phyloP scores from a whole-genome alignment of 805 yeast genomes.

The Candida orba region DNA sequence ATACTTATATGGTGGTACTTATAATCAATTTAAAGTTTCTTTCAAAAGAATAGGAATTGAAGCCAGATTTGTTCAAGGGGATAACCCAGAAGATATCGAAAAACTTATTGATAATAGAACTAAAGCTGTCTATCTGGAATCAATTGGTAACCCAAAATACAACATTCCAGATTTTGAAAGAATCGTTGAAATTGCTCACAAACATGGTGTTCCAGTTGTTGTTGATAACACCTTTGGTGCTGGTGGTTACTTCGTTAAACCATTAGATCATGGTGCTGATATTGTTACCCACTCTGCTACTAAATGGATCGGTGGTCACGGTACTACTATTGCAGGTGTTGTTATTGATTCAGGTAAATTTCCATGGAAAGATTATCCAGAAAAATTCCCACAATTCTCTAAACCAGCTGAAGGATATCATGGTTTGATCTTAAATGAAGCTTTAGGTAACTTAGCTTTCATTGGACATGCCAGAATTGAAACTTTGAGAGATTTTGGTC shows the following conservation, averaged over 20 bases:
- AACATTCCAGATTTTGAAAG: conserved; percentile 87
- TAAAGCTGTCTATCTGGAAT: conserved; percentile 82
- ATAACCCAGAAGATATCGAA: conserved; percentile 63
- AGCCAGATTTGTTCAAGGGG: conserved; percentile 80
- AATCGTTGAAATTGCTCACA: conserved; percentile 70
- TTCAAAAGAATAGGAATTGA: conserved; percentile 86
- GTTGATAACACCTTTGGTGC: conserved; percentile 98
- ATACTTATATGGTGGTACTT: conserved; percentile 91
- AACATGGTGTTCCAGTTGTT: conserved; percentile 81
- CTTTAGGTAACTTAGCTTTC: conserved; percentile 74
- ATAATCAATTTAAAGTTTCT: conserved; percentile 89
- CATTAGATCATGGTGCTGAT: conserved; percentile 86
- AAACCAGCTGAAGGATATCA: conserved; percentile 92
- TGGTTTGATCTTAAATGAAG: conserved; percentile 76
- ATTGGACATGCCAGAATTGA: conserved; percentile 78
- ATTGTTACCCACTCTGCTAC: conserved; percentile 92
- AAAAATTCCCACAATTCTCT: conserved; percentile 86
- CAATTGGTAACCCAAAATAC: conserved; percentile 89
- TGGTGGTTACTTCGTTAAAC: conserved; percentile 82
- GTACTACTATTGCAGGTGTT: conserved; percentile 90
- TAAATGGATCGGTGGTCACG: conserved; percentile 97
- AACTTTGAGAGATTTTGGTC: conserved; percentile 87
- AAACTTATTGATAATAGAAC: conserved; percentile 74
- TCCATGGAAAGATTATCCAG: conserved; percentile 82
- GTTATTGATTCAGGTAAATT: conserved; percentile 87